Percentiles rank a stretch among this genome's conserved stretches.
Evolutionary conservation across 2,329 filamentous ascomycete genomes (phyloP).

Genomic region (Dothideomycetes sp.): DNA sequence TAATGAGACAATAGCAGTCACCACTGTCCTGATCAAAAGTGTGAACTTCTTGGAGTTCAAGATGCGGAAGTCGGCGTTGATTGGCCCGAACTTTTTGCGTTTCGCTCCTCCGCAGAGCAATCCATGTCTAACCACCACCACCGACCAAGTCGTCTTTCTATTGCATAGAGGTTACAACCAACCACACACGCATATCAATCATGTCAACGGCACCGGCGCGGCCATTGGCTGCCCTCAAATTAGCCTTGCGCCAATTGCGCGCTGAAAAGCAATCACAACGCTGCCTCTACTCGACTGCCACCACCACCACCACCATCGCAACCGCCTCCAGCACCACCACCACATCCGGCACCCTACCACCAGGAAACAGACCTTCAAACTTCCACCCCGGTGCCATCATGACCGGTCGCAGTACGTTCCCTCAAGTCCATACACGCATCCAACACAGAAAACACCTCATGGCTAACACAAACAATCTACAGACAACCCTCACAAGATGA

Average conservation of each 20-base stretch:
- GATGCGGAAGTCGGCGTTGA: too few relatives aligned
- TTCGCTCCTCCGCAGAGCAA: too few relatives aligned
- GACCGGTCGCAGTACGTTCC: slow-evolving; percentile 15
- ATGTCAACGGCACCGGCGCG: slow-evolving; percentile 55
- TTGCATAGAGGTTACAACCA: neutral
- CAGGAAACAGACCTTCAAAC: slow-evolving; percentile 12
- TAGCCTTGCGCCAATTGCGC: slow-evolving; percentile 50
- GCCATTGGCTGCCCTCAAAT: slow-evolving; percentile 63
- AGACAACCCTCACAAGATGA: slow-evolving; percentile 18
- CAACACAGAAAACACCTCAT: too few relatives aligned
- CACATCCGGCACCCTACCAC: neutral
- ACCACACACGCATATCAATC: slow-evolving; percentile 10
- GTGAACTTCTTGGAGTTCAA: too few relatives aligned
- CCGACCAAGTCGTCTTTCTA: neutral
- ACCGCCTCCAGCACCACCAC: slow-evolving; percentile 37
- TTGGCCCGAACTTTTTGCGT: slow-evolving; percentile 14
- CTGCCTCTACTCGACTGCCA: slow-evolving; percentile 34
- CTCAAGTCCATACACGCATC: too few relatives aligned
- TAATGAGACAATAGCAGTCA: too few relatives aligned
- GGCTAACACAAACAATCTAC: too few relatives aligned
- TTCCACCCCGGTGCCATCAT: slow-evolving; percentile 18
- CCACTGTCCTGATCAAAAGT: too few relatives aligned
- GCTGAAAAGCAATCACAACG: slow-evolving; percentile 24
- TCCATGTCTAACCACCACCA: slow-evolving; percentile 10
- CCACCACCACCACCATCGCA: slow-evolving; percentile 16